Evolutionary conservation across 805 yeast genomes (phyloP).

Genomic region (Ogataea zsoltii): DNA sequence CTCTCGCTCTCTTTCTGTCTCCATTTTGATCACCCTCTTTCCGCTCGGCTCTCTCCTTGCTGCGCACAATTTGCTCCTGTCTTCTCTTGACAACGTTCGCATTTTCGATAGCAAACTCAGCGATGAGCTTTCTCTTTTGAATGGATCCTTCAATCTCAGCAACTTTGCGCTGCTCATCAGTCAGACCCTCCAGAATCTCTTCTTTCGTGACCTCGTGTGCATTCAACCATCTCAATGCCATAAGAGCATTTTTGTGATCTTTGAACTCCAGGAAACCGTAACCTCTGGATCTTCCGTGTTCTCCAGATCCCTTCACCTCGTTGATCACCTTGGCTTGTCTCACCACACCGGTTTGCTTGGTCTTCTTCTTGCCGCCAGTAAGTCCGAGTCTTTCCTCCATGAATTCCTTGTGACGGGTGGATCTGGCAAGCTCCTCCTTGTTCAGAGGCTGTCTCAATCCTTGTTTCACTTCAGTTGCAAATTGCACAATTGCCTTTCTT

Average conservation of each 20-base stretch:
- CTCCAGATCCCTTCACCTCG: slow-evolving; percentile 89
- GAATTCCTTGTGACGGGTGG: slow-evolving; percentile 60
- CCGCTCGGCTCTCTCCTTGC: slow-evolving; percentile 38
- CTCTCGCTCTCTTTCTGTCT: not conserved
- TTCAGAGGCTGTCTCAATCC: slow-evolving; percentile 78
- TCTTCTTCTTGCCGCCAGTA: slow-evolving; percentile 48
- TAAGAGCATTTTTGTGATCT: slow-evolving; percentile 88
- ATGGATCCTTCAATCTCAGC: slow-evolving; percentile 52
- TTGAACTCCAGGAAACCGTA: slow-evolving; percentile 93
- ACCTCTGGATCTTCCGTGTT: slow-evolving; percentile 89
- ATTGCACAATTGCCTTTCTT: slow-evolving; percentile 90
- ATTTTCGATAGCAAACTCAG: slow-evolving; percentile 94
- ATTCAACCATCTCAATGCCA: slow-evolving; percentile 97
- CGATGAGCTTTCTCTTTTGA: slow-evolving; percentile 76
- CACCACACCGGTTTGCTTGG: slow-evolving; percentile 85
- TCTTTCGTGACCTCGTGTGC: slow-evolving; percentile 79
- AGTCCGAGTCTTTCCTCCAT: slow-evolving; percentile 37
- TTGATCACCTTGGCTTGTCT: slow-evolving; percentile 90
- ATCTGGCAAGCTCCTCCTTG: slow-evolving; percentile 84
- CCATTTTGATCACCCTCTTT: slow-evolving; percentile 22
- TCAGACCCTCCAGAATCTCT: slow-evolving; percentile 71
- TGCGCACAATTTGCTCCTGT: slow-evolving; percentile 55
- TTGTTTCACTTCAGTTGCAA: slow-evolving; percentile 84
- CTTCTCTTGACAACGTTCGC: slow-evolving; percentile 92
- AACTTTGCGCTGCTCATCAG: slow-evolving; percentile 62